Evolutionary conservation across 352 stramenopile genomes (phyloP), one percentile per base, ranked within the genome.

Genomic region (Phytophthora pini): DNA sequence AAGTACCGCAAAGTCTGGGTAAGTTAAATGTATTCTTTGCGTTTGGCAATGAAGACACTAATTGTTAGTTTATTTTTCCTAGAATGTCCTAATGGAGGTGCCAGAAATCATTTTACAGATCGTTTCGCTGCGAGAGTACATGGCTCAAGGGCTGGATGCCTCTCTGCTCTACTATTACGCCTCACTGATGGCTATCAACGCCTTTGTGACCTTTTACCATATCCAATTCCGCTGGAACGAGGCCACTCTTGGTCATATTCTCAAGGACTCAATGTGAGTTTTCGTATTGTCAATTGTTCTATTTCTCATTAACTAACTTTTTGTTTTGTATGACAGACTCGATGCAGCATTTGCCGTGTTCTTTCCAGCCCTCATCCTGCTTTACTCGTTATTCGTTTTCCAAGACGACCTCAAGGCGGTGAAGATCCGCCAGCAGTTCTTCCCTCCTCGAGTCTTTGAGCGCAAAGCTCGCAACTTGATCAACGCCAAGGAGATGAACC

Each of bases 241-340:
- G 12, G 26, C 63, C 20, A 56, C 53, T 3, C 53, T 80, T 9
- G 52, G 72, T 26, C 62, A 82, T 34, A 74, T 80, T 29, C 12
- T 80, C 9, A 75, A 65, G 15, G 73, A 84, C 43, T 75, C 76
- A 2, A 60, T 82, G 70, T 82, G 70, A n/a, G 43, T 48, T 48
- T 15, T 34, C 17, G n/a, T 26, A 26, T 32, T 32, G 20, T 34
- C 9, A 34, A 34, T 26, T 26, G 9, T 9, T 34, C 12, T 32
- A 20, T 3, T 31, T 20, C 7, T 41, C 13, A 7, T 11, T 17
- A 15, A 17, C 6, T 11, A 41, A n/a, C 15, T 20, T 17, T 26
- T 26, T 26, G 2, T 26, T 26, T 26, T 26, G 24, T 26, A 26
- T 26, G 24, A 26, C 11, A 80, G 74, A 32, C 26, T 82, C 17